Evolutionary conservation across 2,329 filamentous ascomycete species (phyloP), one percentile per base, ranked within the genome.

Genomic region (Colletotrichum brevisporum): DNA sequence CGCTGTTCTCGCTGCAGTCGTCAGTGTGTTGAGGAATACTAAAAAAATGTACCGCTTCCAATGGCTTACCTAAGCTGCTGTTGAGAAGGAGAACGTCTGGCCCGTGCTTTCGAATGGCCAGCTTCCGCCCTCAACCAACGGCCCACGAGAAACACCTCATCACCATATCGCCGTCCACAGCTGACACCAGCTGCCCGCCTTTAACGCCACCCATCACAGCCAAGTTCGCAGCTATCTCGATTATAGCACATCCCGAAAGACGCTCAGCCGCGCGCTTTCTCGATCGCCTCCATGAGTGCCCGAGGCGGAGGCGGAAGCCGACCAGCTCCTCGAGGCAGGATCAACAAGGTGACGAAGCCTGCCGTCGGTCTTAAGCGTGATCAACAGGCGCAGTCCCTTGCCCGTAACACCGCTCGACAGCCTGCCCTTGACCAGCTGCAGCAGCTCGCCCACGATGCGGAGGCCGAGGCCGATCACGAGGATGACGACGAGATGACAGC

Each of bases 301-400:
- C 55, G 70, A 71, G 72, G 71, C 70, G 67, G 70, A 71, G 72
- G 71, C 70, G 67, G 65, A 68, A 70, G 67, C 63, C 63, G 67
- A 63, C 67, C 80, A 55, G 70, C 74, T 67, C 70, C 74, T 67
- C 81, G 81, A 63, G 80, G 75, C 71, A 81, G 81, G 61, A 78
- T 78, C 43, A 81, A 75, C 77, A 85, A 83, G 75, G 82, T 85
- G 74, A 80, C 79, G 60, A 86, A 85, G 75, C 75, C 79, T 50
- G 71, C 72, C 54, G 67, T 74, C 27, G 66, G 66, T 31, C 31
- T 66, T 55, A 69, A 69, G 55, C 50, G 61, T 21, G 66, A 65
- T 36, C 8, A 8, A 10, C 31, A 36, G 41, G 21, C 66, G n/a
- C 61, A 59, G 27, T 60, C 54, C 31, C 59, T 61, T 24, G 60